phyloP scores from a whole-genome alignment of 441 rosid species.

The Euphorbia celastroides region DNA sequence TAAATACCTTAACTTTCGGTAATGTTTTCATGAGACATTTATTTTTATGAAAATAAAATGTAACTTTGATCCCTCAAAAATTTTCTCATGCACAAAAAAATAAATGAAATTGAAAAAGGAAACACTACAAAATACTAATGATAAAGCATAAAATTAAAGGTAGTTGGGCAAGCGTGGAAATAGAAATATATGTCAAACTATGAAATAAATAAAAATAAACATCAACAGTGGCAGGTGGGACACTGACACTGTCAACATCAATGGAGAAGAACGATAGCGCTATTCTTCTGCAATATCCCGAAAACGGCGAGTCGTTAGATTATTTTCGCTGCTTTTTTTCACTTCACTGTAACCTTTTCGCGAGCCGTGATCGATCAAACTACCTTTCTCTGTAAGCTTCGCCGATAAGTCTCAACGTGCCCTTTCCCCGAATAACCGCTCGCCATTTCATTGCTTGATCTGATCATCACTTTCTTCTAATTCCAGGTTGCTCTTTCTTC shows the following conservation, averaged over 20 bases:
- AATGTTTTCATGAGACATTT: too few relatives aligned
- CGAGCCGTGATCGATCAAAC: background rate
- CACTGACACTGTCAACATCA: constrained; percentile 1
- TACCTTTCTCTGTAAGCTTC: background rate
- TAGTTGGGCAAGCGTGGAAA: too few relatives aligned
- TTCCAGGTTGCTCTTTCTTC: constrained; percentile 11
- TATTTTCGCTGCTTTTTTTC: background rate
- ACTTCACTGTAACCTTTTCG: background rate
- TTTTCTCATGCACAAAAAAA: too few relatives aligned
- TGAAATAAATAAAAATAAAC: too few relatives aligned
- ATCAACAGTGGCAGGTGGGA: too few relatives aligned
- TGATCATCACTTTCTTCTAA: background rate
- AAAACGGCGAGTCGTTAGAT: background rate
- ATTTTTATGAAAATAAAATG: too few relatives aligned
- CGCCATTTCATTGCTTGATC: constrained; percentile 2
- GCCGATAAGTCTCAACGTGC: background rate
- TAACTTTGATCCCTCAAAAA: too few relatives aligned
- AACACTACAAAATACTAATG: too few relatives aligned
- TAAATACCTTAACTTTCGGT: too few relatives aligned
- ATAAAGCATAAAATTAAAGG: too few relatives aligned
- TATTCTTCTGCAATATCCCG: background rate
- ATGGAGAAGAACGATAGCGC: background rate
- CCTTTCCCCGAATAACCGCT: background rate
- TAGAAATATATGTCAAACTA: too few relatives aligned
- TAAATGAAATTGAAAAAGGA: too few relatives aligned